Base-by-base conservation (phyloP, 768 basidiomycete species). In the Inosperma sp. region DNA sequence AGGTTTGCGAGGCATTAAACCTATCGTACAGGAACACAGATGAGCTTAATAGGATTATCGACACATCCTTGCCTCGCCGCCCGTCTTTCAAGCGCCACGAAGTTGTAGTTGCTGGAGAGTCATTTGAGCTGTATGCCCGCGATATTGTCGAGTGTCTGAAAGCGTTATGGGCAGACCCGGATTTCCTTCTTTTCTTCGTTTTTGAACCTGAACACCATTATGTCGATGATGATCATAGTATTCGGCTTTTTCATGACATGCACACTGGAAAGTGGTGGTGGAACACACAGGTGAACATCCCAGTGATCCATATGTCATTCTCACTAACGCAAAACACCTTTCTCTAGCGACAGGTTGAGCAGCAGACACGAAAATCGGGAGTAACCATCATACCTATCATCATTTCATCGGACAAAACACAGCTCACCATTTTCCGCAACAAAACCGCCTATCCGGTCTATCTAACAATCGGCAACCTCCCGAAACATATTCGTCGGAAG, bases 221-320 rank as follows among this genome's bases (percentile, higher is more conserved):
- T 47, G 25, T 53, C 0, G 70, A 73, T 49, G 55, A 44, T 0
- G 58, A 62, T 1, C 21, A 60, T 9, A 62, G 31, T 1, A 39
- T 49, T 0, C 52, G 65, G 0, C 12, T 74, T 0, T 76, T 0
- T n/a, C n/a, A n/a, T n/a, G n/a, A n/a, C n/a, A n/a, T n/a, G n/a
- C n/a, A n/a, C n/a, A n/a, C n/a, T n/a, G 74, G 71, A 0, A 63
- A 69, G 36, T 80, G 78, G 78, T 78, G 76, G 78, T 78, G 76
- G 76, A 30, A 37, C 7, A 70, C 64, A 2, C 77, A 78, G 65
- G 76, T 76, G 52, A 17, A 67, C 56, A 13, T 17, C 41, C 29
- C 21, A n/a, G n/a, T n/a, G n/a, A n/a, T 25, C 14, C 22, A 23
- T 39, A 17, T 6, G 10, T 10, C 33, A 36, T 10, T 19, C 46